A percentile compares a stretch with the other conserved stretches of the same genome.
Evolutionary conservation across 2,329 filamentous ascomycete genomes (phyloP).

Genomic region (Ceratocystis cubensis): DNA sequence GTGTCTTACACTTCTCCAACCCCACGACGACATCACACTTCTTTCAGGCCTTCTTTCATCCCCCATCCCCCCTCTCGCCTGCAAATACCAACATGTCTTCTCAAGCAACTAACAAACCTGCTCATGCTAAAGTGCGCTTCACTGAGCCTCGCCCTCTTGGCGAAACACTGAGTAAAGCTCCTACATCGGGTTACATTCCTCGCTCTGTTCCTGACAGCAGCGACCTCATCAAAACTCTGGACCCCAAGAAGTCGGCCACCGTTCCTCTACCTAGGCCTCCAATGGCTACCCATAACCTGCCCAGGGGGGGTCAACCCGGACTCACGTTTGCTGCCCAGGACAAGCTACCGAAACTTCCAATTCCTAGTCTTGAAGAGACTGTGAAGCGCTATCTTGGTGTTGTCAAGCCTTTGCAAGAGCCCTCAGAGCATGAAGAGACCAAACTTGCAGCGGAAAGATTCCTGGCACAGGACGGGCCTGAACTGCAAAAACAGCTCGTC

Average conservation of each 20-base stretch:
- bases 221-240: conserved; percentile 1
- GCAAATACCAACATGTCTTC: conserved; percentile 2
- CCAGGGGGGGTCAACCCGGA: conserved; percentile 49
- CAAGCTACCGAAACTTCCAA: conserved; percentile 78
- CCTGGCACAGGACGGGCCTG: conserved; percentile 63
- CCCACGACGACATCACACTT: not conserved
- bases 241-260: conserved; percentile 3
- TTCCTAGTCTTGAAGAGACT: conserved; percentile 71
- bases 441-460: conserved; percentile 72
- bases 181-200: conserved; percentile 25
- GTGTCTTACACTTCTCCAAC: not conserved
- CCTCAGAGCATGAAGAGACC: conserved; percentile 73
- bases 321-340: conserved; percentile 87
- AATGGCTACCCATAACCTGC: conserved; percentile 39
- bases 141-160: conserved; percentile 60
- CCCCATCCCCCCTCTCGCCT: not conserved
- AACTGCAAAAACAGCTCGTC: conserved; percentile 78
- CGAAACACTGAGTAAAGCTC: conserved; percentile 46
- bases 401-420: conserved; percentile 66
- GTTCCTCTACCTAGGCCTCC: conserved; percentile 23
- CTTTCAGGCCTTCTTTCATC: not conserved
- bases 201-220: conserved; percentile 31
- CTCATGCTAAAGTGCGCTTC: conserved; percentile 32
- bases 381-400: conserved; percentile 68
- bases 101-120: conserved; percentile 24